Base-by-base conservation (phyloP, 2,329 filamentous ascomycete genomes). In the Acrocalymma vagum region DNA sequence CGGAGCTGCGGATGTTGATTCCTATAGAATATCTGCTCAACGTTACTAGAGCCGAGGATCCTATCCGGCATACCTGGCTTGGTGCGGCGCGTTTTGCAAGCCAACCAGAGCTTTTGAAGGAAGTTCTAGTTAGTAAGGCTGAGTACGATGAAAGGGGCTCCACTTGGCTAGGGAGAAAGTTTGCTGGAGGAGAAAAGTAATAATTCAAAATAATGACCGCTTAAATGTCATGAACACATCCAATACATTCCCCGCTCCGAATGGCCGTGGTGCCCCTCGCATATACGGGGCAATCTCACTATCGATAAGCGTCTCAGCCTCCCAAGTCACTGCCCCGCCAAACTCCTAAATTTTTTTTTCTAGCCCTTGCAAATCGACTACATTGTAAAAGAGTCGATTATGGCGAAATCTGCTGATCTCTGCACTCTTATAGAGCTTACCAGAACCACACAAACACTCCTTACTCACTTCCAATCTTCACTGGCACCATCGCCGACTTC, bases 101-200 rank as follows among this genome's bases (percentile, higher is more conserved):
- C 34, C 85, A 92, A 57, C 77, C 78, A 27, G 78, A 87, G 25
- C 75, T 76, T 34, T 51, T 95, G 35, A 79, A 84, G 45, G 79
- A 79, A 32, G 71, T 91, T 9, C 80, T 84, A 2, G 88, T 96
- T n/a, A 94, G 89, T 0, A 90, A 88, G 64, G 81, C 88, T 47
- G 90, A 99, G 63, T 99, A 99, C 67, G 84, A 94, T 35, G 94
- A 99, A 69, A 73, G 91, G 62, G 94, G 94, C 10, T 64, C 62
- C 7, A 82, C 74, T 1, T 93, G 89, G 88, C 78, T 88, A 16
- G 83, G 83, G 18, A 85, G 83, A 58, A 89, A 82, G 62, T 94
- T 95, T 64, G 75, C 74, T 10, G 73, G 43, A 18, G 57, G 53
- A 5, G 52, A 53, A 33, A 36, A 29, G 36, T 51, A 20, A 42